A percentile compares a stretch with the other conserved stretches of the same genome.
phyloP scores from a whole-genome alignment of 2,329 filamentous ascomycete genomes.

The Myriosclerotinia scirpicola region DNA sequence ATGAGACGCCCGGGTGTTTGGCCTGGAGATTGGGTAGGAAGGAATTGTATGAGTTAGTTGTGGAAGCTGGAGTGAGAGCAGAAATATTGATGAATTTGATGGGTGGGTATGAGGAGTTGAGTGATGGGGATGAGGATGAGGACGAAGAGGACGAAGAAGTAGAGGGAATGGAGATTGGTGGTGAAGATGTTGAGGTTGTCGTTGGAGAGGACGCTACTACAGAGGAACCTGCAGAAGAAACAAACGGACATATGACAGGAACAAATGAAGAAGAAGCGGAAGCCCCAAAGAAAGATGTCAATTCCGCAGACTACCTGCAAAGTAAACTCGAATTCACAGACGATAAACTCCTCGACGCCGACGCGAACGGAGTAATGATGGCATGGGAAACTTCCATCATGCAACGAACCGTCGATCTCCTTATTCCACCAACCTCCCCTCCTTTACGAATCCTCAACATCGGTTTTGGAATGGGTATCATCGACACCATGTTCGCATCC shows the following conservation, averaged over 20 bases:
- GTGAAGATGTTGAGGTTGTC: slow-evolving; percentile 35
- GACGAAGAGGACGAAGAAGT: slow-evolving; percentile 44
- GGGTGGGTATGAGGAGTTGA: slow-evolving; percentile 76
- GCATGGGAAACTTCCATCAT: slow-evolving; percentile 88
- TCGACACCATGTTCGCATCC: slow-evolving; percentile 73
- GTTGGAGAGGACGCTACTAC: slow-evolving; percentile 29
- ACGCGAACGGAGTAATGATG: slow-evolving; percentile 90
- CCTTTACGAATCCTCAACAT: slow-evolving; percentile 78
- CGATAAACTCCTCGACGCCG: slow-evolving; percentile 69
- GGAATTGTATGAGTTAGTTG: slow-evolving; percentile 76
- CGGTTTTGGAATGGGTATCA: slow-evolving; percentile 88
- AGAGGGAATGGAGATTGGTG: slow-evolving; percentile 36
- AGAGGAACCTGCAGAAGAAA: slow-evolving; percentile 35
- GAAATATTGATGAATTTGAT: slow-evolving; percentile 82
- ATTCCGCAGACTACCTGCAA: slow-evolving; percentile 66
- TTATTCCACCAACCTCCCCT: slow-evolving; percentile 49
- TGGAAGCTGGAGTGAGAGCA: slow-evolving; percentile 86
- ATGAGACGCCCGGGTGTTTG: slow-evolving; percentile 90
- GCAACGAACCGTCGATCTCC: slow-evolving; percentile 70
- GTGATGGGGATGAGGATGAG: slow-evolving; percentile 46
- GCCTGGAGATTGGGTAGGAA: slow-evolving; percentile 68
- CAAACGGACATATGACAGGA: not conserved
- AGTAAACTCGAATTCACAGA: slow-evolving; percentile 64
- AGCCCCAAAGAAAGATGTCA: slow-evolving; percentile 47
- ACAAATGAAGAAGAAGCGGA: slow-evolving; percentile 24